phyloP scores from a whole-genome alignment of 306 rosid species.

The Fragaria nilgerrensis region DNA sequence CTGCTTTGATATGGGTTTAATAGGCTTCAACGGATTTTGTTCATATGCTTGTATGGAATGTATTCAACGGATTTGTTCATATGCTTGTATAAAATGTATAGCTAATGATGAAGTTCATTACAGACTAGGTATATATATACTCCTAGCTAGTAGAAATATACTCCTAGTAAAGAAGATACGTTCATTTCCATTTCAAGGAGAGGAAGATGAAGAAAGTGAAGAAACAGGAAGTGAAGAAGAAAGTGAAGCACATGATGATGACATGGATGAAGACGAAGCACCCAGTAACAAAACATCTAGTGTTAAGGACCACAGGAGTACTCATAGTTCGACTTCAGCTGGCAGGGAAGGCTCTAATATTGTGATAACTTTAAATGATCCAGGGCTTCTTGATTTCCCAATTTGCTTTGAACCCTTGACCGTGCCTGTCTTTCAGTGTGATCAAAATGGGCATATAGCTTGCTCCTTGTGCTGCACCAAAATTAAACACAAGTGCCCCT shows the following conservation, averaged over 20 bases:
- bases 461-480: slow-evolving; percentile 56
- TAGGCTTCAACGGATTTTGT: too few relatives aligned
- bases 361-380: background rate
- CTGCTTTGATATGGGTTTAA: too few relatives aligned
- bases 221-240: background rate
- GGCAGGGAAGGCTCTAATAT: background rate
- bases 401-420: slow-evolving; percentile 3
- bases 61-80: background rate
- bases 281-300: background rate
- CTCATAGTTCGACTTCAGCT: background rate
- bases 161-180: too few relatives aligned
- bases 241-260: background rate
- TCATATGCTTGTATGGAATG: too few relatives aligned
- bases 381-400: background rate
- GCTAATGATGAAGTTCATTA: too few relatives aligned
- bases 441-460: slow-evolving; percentile 70
- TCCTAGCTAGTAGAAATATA: too few relatives aligned
- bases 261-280: background rate
- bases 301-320: background rate
- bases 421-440: slow-evolving; percentile 43
- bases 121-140: too few relatives aligned
- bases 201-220: too few relatives aligned
- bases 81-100: background rate
- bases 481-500: slow-evolving; percentile 49
- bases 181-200: too few relatives aligned